Percentiles rank a stretch among this genome's conserved stretches.
phyloP scores from a whole-genome alignment of 108 stramenopile species.

The Cafeteria roenbergensis region DNA sequence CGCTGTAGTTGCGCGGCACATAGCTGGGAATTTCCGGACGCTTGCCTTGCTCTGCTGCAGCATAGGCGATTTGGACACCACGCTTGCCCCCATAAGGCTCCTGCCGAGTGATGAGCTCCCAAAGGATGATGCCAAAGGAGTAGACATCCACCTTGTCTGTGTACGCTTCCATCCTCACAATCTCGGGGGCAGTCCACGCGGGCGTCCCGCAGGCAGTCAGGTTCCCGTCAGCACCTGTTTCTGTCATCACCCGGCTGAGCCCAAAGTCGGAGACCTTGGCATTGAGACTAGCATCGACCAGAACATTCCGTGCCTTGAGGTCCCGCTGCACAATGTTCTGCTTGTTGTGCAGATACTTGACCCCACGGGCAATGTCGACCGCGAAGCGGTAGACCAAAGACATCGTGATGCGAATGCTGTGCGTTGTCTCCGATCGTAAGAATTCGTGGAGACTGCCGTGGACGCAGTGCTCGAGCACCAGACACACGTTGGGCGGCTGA shows the following conservation, averaged over 20 bases:
- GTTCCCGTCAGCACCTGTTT: not conserved
- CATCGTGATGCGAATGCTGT: slow-evolving; percentile 11
- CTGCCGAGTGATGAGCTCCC: slow-evolving; percentile 15
- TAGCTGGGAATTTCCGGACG: slow-evolving; percentile 13
- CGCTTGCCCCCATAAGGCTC: slow-evolving; percentile 9
- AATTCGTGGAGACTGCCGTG: slow-evolving; percentile 19
- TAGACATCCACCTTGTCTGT: slow-evolving; percentile 27
- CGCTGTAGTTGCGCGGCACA: not conserved
- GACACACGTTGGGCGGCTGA: slow-evolving; percentile 19
- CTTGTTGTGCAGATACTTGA: slow-evolving; percentile 23
- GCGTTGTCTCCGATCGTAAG: not conserved
- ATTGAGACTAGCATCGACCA: slow-evolving; percentile 19
- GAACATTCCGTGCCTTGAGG: slow-evolving; percentile 18
- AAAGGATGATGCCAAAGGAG: slow-evolving; percentile 21
- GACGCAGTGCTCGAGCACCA: slow-evolving; percentile 30
- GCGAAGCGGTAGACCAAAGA: slow-evolving; percentile 11
- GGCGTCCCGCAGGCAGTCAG: slow-evolving; percentile 24
- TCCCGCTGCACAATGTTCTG: slow-evolving; percentile 22
- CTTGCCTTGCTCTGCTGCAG: slow-evolving; percentile 17
- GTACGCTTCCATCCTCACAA: slow-evolving; percentile 17
- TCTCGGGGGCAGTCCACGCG: slow-evolving; percentile 24
- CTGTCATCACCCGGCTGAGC: slow-evolving; percentile 6
- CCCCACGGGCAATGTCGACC: slow-evolving; percentile 22
- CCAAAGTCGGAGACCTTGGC: slow-evolving; percentile 25
- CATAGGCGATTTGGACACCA: slow-evolving; percentile 17